Base-by-base conservation (phyloP, 2,329 filamentous ascomycete genomes). In the Ophiostoma angusticollis region DNA sequence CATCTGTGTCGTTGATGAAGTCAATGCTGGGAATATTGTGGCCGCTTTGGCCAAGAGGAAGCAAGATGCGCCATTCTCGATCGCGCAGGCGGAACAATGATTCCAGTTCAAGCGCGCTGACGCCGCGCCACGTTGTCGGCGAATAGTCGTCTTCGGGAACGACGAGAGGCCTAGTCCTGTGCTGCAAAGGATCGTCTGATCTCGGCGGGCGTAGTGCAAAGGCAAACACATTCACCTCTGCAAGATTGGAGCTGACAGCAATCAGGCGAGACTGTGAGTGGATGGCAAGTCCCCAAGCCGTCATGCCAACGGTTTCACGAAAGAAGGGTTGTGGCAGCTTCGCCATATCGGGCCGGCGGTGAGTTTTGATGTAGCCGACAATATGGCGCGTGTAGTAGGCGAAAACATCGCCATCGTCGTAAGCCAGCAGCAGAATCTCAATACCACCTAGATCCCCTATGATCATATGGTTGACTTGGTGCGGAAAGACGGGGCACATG, bases 261-360 rank as follows among this genome's bases (percentile, higher is more conserved):
- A 98, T 80, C 45, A 95, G 64, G 0, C 87, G 76, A n/a, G 84
- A 84, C 45, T 78, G 64, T 45, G 74, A 70, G 55, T 96, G 89
- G 9, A 94, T 70, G 7, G 85, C 80, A 34, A 94, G 59, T 0
- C 89, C 91, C 91, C 91, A 98, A 3, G 87, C 89, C 43, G 84
- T 89, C 18, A 60, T 62, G 1, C 74, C 73, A 3, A 94, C 85
- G 53, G 82, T 86, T 27, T 81, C 72, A 42, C 76, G 73, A 41
- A 94, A 83, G 52, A 93, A 83, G 0, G 63, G 62, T 3, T 4
- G 8, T 12, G 37, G 41, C 27, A 19, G 16, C n/a, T 31, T 19
- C n/a, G 19, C 38, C 7, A 12, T 17, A 17, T 37, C 17, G 11
- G 35, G 23, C 12, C 6, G 23, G 19, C 16, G 35, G 11, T 46